phyloP scores from a whole-genome alignment of 768 basidiomycete species.

The Asterophora parasitica region DNA sequence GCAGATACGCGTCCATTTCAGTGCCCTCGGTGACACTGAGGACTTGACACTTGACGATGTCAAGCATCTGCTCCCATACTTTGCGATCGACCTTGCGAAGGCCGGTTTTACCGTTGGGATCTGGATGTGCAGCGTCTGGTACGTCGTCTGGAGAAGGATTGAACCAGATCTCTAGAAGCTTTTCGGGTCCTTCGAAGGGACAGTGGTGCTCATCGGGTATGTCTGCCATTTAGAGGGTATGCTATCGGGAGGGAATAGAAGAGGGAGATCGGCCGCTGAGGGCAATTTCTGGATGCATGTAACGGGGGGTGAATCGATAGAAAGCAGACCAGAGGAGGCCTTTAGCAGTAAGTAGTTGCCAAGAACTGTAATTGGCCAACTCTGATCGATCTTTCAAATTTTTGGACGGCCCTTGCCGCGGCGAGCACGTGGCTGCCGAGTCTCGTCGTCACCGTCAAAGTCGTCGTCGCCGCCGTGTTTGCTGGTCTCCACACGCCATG shows the following conservation, averaged over 20 bases:
- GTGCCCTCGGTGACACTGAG: constrained; percentile 83
- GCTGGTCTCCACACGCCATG: constrained; percentile 19
- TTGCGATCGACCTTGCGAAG: constrained; percentile 69
- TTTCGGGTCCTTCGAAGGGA: constrained; percentile 92
- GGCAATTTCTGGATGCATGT: constrained; percentile 39
- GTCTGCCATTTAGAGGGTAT: constrained; percentile 34
- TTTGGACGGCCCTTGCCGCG: constrained; percentile 6
- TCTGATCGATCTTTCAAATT: constrained; percentile 8
- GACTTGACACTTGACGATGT: constrained; percentile 94
- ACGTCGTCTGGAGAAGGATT: constrained; percentile 67
- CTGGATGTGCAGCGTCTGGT: constrained; percentile 35
- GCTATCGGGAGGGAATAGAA: constrained; percentile 46
- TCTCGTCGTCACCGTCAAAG: neutral
- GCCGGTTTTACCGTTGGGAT: constrained; percentile 50
- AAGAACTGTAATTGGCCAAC: too few species aligned
- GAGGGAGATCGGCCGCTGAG: constrained; percentile 25
- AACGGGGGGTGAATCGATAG: constrained; percentile 19
- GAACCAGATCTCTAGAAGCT: constrained; percentile 97
- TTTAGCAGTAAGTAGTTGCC: too few species aligned
- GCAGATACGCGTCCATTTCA: constrained; percentile 93
- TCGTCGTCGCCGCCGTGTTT: neutral
- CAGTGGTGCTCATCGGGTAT: constrained; percentile 32
- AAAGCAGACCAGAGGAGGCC: too few species aligned
- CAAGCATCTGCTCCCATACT: constrained; percentile 96
- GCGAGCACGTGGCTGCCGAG: constrained; percentile 4